Percentiles rank a stretch among this genome's conserved stretches.
Evolutionary conservation across 176 grass and related monocot genomes (phyloP).

Genomic region (Typha latifolia): DNA sequence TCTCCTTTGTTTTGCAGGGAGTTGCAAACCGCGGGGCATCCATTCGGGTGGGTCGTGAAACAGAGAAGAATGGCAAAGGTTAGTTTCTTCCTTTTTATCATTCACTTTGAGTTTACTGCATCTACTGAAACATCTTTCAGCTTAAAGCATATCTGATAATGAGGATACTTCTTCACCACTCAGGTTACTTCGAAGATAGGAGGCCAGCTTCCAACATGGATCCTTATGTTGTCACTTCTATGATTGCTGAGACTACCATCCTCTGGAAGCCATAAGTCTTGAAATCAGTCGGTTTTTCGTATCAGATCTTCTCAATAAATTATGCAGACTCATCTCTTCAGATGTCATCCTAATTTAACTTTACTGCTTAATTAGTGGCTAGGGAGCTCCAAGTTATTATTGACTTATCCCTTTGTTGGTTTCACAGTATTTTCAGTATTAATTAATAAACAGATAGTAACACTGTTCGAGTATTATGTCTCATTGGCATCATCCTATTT

Average conservation of each 20-base stretch:
- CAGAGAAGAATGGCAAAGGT: constrained; percentile 92
- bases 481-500: background rate
- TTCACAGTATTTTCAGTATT: background rate
- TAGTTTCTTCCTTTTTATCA: background rate
- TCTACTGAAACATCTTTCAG: background rate
- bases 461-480: background rate
- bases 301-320: background rate
- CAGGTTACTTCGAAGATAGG: constrained; percentile 90
- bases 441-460: background rate
- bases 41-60: constrained; percentile 78
- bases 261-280: constrained; percentile 48
- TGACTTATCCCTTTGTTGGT: no score
- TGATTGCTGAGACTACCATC: constrained; percentile 91
- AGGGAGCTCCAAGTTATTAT: background rate
- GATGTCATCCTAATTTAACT: no score
- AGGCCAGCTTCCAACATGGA: constrained; percentile 99
- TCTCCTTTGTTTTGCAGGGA: constrained; percentile 34
- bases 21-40: constrained; percentile 94
- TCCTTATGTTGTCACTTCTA: constrained; percentile 83
- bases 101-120: background rate
- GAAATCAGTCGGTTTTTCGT: background rate
- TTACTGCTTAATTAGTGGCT: no score
- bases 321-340: no score
- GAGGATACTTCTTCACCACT: background rate
- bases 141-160: background rate